Evolutionary conservation across 2,329 filamentous ascomycete species (phyloP), one percentile per base, ranked within the genome.

Genomic region (Penicillium sp.): DNA sequence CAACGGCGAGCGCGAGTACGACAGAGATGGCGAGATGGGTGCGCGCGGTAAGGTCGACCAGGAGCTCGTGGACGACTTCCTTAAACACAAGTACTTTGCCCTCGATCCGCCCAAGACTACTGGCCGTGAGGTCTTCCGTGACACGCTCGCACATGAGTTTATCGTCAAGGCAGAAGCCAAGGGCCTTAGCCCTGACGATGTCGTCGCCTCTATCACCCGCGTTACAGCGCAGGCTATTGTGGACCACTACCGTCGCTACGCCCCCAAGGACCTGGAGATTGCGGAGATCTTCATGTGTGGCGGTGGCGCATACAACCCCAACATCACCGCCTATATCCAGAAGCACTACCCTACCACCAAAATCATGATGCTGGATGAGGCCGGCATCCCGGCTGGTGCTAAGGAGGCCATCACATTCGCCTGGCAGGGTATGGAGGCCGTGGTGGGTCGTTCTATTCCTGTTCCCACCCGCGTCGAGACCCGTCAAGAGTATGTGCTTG

Each of bases 241-340:
- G 31, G 57, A 60, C 24, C 57, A 60, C 33, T 60, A 60, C 29
- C 56, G 45, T n/a, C 57, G 56, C 28, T 81, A 80, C 50, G 73
- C 75, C 41, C 74, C 77, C 4, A 66, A 66, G 27, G 69, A 69
- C 55, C 62, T 73, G 20, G 66, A 72, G 43, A 72, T 81, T 46
- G 74, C 70, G 4, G 80, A 84, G 66, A 73, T 84, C 32, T 83
- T 79, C 69, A 79, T 84, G 75, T 82, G 80, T 61, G 81, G 81
- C 9, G 79, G 78, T 4, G 79, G 79, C 15, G 79, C 80, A 0
- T 73, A 75, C 52, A 82, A 83, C 57, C 76, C 78, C 1, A 82
- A 81, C 55, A 83, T 83, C 55, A 71, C 72, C 3, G 61, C 72
- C 6, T 80, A 75, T 59, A 75, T 84, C 53, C 75, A 79, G 61